Evolutionary conservation across 2,329 filamentous ascomycete genomes (phyloP), one percentile per base, ranked within the genome.

Genomic region (Fusarium buharicum): DNA sequence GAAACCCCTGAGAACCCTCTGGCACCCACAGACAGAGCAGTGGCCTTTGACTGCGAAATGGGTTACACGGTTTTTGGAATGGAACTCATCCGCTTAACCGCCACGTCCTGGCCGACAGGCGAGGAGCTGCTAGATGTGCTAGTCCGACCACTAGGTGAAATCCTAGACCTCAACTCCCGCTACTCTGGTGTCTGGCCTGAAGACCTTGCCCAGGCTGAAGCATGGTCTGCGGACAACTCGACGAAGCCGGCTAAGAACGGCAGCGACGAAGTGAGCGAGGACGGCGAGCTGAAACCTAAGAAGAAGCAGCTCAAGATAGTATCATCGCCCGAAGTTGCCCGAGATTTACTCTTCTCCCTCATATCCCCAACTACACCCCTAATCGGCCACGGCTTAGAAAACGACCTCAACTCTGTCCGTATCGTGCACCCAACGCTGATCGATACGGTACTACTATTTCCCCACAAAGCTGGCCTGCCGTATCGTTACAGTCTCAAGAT

Each of bases 1-100:
- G 77, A 86, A 59, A 98, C 95, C 0, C 93, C 93, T 0, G 76
- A 81, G 12, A 93, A 92, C 64, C 74, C 79, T 2, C 69, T 77
- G 3, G 81, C 79, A 2, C 78, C 80, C 0, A 69, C 75, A 2
- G 78, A 83, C 48, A 84, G 85, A 31, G 91, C 90, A 3, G 87
- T 98, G 11, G 90, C 88, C 63, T 94, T 99, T 70, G 95, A 99
- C 74, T 98, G 95, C 70, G 95, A 99, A 73, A 99, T 99, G 95
- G 92, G 91, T 5, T 98, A 96, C 72, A 99, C 96, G 0, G 91
- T 91, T 1, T 77, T 90, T 45, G 95, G 96, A 0, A 79, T 98
- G 64, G 95, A 99, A 74, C 83, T 99, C 16, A 89, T 98, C 53
- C 91, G 95, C 9, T 77, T 99, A 4, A 98, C 95, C 0, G 93